Conservation (phyloP, 495 filamentous ascomycete genomes). For the Beverwykella pulmonaria region DNA sequence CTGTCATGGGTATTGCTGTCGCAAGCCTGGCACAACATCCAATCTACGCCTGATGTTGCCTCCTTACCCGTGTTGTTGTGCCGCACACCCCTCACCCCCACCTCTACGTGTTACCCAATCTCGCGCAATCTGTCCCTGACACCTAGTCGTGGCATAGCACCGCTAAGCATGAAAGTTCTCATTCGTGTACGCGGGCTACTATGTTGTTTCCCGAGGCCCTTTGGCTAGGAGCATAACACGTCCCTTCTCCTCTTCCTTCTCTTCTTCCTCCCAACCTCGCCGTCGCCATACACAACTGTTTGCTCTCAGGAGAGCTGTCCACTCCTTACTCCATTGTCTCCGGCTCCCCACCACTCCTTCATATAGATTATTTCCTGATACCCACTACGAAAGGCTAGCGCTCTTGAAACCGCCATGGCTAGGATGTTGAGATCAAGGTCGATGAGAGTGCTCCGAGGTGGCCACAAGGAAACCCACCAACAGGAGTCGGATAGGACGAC, state of each 20-base stretch:
- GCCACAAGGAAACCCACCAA: constrained; percentile 33
- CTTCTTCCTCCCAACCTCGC: constrained; percentile 27
- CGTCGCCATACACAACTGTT: constrained; percentile 31
- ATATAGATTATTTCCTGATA: constrained; percentile 25
- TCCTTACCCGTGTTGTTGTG: constrained; percentile 13
- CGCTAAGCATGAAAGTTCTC: neutral
- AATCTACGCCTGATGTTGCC: constrained; percentile 21
- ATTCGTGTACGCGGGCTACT: neutral
- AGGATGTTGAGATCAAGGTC: constrained; percentile 38
- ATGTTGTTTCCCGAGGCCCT: neutral
- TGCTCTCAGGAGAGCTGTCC: constrained; percentile 58
- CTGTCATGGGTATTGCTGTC: constrained; percentile 30
- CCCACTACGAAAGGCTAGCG: constrained; percentile 14
- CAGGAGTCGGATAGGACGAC: constrained; percentile 20
- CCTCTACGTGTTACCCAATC: constrained; percentile 19
- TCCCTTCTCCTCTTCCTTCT: constrained; percentile 15
- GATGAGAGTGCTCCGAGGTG: constrained; percentile 31
- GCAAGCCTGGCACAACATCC: constrained; percentile 18
- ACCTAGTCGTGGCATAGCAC: constrained; percentile 3
- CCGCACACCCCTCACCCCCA: constrained; percentile 5
- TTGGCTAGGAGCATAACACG: constrained; percentile 1
- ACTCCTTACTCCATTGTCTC: constrained; percentile 43
- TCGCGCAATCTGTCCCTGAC: constrained; percentile 36
- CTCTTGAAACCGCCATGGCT: constrained; percentile 40
- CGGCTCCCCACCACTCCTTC: constrained; percentile 32